Base-by-base conservation (phyloP, 352 stramenopile genomes). In the Phytophthora fragariaefolia region DNA sequence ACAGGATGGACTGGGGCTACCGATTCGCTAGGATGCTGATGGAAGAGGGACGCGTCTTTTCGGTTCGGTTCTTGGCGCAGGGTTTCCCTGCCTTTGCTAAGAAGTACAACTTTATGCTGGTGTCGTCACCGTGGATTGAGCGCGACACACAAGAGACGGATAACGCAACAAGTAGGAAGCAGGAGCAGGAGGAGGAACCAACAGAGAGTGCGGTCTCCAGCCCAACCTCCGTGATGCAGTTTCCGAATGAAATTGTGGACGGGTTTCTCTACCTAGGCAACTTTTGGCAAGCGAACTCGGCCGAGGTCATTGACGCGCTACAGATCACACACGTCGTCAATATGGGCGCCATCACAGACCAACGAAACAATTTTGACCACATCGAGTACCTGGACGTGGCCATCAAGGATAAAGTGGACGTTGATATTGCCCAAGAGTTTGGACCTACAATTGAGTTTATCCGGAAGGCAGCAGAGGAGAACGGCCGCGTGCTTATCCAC, bases 261-360 rank as follows among this genome's bases (percentile, higher is more conserved):
- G 74, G 63, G 2, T 89, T 91, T n/a, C 61, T 93, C 17, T 93
- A 76, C 24, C 63, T 93, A 18, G 85, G 85, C 60, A 93, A 92
- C 66, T 92, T 89, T 58, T 93, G 85, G 85, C 85, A 93, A 71
- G 85, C 85, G 28, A 89, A 87, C 42, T 83, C 83, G n/a, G 26
- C 65, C 0, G 67, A 79, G 9, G 78, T 90, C 22, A 66, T 92
- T n/a, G 32, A 63, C 3, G 73, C 78, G 17, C 68, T 93, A 27
- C 48, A 78, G 38, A 91, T 93, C 66, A 92, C 85, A 2, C 83
- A 93, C 64, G 58, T 93, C 8, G 70, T 92, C 32, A 93, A 93
- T 62, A 80, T 92, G 71, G 83, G 83, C 18, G 83, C 83, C 8
- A 82, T 86, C 27, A 89, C 72, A 0, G 74, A 82, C 22, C 73